Base-by-base conservation (phyloP, 2,329 filamentous ascomycete species). In the Calonectria hawksworthii region DNA sequence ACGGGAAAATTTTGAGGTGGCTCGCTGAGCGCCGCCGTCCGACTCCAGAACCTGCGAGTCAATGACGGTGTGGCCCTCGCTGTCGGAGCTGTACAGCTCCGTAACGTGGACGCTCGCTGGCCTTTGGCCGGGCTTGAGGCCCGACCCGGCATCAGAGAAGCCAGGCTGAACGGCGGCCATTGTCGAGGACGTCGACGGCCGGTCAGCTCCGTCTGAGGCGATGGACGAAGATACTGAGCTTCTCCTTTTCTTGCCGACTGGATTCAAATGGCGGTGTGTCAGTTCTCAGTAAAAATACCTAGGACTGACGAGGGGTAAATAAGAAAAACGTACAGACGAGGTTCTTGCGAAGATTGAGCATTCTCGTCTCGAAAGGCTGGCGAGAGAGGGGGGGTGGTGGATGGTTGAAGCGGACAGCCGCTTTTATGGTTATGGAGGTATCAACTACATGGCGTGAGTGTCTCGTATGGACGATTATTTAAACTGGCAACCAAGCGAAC, bases 191-290 rank as follows among this genome's bases (percentile, higher is more conserved):
- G 65, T 47, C 21, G 50, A 41, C 23, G 59, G 47, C 30, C 38
- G 38, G 56, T 66, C 44, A 10, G 65, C n/a, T 26, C n/a, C 66
- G 59, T 73, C 59, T 14, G 51, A 69, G 32, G 23, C 28, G 32
- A 52, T 38, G 63, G 71, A 56, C 8, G 71, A 73, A 34, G 66
- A 56, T n/a, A 50, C 54, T 10, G 71, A 73, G 59, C 32, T 51
- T 26, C 32, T 73, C 56, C 66, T 67, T 64, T 73, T 73, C n/a
- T 61, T 68, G 61, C 65, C 64, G 54, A 73, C 71, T 73, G 36
- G 28, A 50, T 23, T 7, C 21, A 52, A 51, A 61, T 44, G 41
- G 56, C 30, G 61, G 41, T 47, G 61, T 44, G 36, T 70, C 41
- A 70, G 68, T 38, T 38, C 50, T 59, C 23, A 16, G 26, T 30